Evolutionary conservation across 768 basidiomycete genomes (phyloP), one percentile per base, ranked within the genome.

Genomic region (Mycena vulgaris): DNA sequence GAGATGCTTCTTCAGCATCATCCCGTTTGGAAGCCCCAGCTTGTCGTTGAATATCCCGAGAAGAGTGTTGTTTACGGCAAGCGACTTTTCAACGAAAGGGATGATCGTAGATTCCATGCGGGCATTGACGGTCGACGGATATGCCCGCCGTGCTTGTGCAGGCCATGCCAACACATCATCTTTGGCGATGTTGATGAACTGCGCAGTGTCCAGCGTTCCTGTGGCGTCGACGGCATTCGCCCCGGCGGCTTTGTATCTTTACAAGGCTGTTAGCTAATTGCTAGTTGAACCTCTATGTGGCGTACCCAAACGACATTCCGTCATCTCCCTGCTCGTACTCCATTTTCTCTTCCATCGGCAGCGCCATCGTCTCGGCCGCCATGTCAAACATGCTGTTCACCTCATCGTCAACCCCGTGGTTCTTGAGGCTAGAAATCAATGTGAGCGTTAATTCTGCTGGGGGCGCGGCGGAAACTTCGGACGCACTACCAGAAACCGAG

Each of bases 401-500:
- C 63, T 81, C 76, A 16, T 78, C 68, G 39, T 87, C 84, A 10
- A 79, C 78, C 9, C 83, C 85, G 64, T 86, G 83, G 71, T 86
- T 84, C 72, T 82, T 82, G 37, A 87, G 66, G 68, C 85, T 85
- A 51, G 11, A 5, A 7, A n/a, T n/a, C n/a, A n/a, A 19, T 14
- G 37, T 28, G 16, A 49, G n/a, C n/a, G 11, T 37, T 42, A 55
- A 28, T 21, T 16, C 17, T 42, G n/a, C 21, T 28, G n/a, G n/a
- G n/a, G n/a, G 37, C 59, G 23, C 10, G n/a, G 17, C 39, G 55
- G 21, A 64, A 11, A 35, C 31, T 39, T 19, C 48, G 1, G 53
- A 83, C 85, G 72, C 70, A 85, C 83, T 86, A 87, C 83, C 86
- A 88, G 74, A 87, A 88, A 8, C 87, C 86, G n/a, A 85, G 77